Percentiles rank a stretch among this genome's conserved stretches.
phyloP scores from a whole-genome alignment of 1,284 basidiomycete species.

The Naganishia liquefaciens region DNA sequence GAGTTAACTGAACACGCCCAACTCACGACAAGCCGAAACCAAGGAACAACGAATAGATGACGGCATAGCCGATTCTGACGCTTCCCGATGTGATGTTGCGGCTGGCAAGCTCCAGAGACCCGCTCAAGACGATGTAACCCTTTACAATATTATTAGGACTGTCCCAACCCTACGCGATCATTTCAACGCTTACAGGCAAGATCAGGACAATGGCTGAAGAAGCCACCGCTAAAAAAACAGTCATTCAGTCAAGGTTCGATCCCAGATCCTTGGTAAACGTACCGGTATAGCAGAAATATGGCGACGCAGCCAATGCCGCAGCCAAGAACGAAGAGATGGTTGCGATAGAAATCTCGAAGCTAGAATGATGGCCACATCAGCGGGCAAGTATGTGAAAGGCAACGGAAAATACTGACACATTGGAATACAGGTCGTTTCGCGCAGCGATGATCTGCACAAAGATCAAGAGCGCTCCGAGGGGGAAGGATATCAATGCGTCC shows the following conservation, averaged over 20 bases:
- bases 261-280: not conserved
- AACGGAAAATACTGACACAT: conserved; percentile 62
- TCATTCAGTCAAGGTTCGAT: not conserved
- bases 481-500: conserved; percentile 72
- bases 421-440: conserved; percentile 78
- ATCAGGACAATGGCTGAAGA: conserved; percentile 84
- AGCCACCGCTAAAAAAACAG: conserved; percentile 61
- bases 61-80: conserved; percentile 77
- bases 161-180: not conserved
- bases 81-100: conserved; percentile 80
- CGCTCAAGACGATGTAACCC: conserved; percentile 76
- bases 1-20: not conserved
- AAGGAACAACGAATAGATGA: conserved; percentile 64
- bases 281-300: conserved; percentile 73
- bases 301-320: conserved; percentile 70
- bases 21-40: conserved; percentile 71
- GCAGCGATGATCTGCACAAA: conserved; percentile 72
- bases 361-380: conserved; percentile 53
- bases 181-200: conserved; percentile 64
- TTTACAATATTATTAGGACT: conserved; percentile 38
- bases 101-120: conserved; percentile 72
- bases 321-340: conserved; percentile 76
- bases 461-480: conserved; percentile 77
- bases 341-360: conserved; percentile 68
- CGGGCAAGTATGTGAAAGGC: conserved; percentile 62